Conservation (phyloP, 495 filamentous ascomycete species). For the Acidomyces sp. region DNA sequence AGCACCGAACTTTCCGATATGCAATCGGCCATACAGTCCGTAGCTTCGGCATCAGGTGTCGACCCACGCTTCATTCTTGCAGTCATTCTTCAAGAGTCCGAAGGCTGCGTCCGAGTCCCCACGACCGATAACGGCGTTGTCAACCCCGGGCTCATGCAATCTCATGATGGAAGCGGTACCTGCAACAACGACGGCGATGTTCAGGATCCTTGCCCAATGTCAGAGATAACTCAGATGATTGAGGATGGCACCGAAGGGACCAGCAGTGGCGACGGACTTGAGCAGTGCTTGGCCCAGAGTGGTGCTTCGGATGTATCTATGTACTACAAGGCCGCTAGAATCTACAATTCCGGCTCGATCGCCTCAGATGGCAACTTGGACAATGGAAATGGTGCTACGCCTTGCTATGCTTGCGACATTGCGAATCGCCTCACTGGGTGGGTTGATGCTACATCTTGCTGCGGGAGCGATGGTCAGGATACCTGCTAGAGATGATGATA, state of each 20-base stretch:
- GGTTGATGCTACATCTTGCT: too few species aligned
- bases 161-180: slow-evolving; percentile 11
- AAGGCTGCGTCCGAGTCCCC: slow-evolving; percentile 27
- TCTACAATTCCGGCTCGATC: slow-evolving; percentile 17
- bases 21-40: slow-evolving; percentile 7
- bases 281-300: slow-evolving; percentile 7
- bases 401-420: slow-evolving; percentile 16
- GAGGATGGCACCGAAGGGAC: slow-evolving; percentile 15
- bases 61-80: slow-evolving; percentile 18
- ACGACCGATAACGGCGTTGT: slow-evolving; percentile 32
- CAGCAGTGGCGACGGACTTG: slow-evolving; percentile 8
- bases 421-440: slow-evolving; percentile 15
- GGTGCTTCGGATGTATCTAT: slow-evolving; percentile 7
- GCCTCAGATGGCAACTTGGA: slow-evolving; percentile 2
- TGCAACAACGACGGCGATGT: slow-evolving; percentile 13
- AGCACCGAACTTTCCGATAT: slow-evolving; percentile 67
- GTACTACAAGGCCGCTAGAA: slow-evolving; percentile 12
- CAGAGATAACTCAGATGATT: slow-evolving; percentile 16
- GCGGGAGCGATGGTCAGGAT: too few species aligned
- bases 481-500: too few species aligned
- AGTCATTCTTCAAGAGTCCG: slow-evolving; percentile 18
- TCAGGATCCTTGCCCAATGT: slow-evolving; percentile 33
- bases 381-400: slow-evolving; percentile 25
- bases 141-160: slow-evolving; percentile 45
- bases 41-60: slow-evolving; percentile 8